Base-by-base conservation (phyloP, 768 basidiomycete genomes). In the Roridomyces roridus region DNA sequence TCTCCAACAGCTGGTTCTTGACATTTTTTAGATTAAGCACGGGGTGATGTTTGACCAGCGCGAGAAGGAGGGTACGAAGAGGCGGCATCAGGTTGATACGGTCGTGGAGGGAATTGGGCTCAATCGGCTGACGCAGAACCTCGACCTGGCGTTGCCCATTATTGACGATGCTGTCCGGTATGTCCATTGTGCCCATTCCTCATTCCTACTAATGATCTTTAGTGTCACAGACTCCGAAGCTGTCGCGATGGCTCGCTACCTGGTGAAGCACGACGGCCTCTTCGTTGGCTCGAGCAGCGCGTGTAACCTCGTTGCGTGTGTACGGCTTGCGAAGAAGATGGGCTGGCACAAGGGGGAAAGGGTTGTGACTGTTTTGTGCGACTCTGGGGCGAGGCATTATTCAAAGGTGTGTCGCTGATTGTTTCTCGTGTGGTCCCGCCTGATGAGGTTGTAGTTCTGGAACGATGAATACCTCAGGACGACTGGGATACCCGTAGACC, bases 281-380 rank as follows among this genome's bases (percentile, higher is more conserved):
- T 98, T 96, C 75, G 79, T 98, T 25, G 97, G 97, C 14, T 98
- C 96, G 0, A 96, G 94, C 57, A 96, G 93, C 65, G 96, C 97
- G 0, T 96, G 94, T 69, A 99, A 98, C 68, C 80, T 99, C 35
- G 85, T 97, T n/a, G 92, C 96, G 2, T 94, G 92, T 63, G 82
- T 97, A 42, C 88, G 90, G 65, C 77, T 96, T 15, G 87, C 82
- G 3, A 87, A 86, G 64, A 83, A 84, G 67, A 79, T 85, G 78
- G 82, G 84, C 12, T 89, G 87, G 87, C 76, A 76, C 25, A 80
- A 81, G 6, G 88, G 91, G 5, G 82, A 90, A 67, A 83, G 78
- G 8, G 73, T 98, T 21, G 93, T 94, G 21, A 99, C 96, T 0
- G 86, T 98, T 47, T 64, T 98, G 90, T 97, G 67, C 67, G 96